These are phyloP conservation scores for Mycena pura DNA, from an alignment of 768 basidiomycete genomes.

Conservation along the genomic window DNA sequence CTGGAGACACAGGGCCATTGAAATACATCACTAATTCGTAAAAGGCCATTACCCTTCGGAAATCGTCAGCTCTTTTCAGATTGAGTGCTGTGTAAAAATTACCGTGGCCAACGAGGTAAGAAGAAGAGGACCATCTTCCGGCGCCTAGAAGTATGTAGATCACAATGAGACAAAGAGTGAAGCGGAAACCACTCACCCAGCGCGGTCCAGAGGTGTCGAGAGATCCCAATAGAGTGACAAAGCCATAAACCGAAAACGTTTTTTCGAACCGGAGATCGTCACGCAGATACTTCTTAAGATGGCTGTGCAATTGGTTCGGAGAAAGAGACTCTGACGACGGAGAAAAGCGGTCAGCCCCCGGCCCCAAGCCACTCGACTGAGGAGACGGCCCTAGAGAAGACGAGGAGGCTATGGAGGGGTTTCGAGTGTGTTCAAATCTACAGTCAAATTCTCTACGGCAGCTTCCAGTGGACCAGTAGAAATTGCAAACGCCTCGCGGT, in stretches of 20 bases:
- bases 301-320: constrained; percentile 55
- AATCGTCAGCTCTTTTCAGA: background rate
- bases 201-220: constrained; percentile 42
- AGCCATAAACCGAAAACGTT: constrained; percentile 53
- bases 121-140: constrained; percentile 49
- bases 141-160: constrained; percentile 40
- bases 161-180: too few species aligned
- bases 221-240: constrained; percentile 45
- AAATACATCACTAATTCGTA: constrained; percentile 57
- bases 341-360: constrained; percentile 52
- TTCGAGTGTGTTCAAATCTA: constrained; percentile 45
- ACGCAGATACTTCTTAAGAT: constrained; percentile 48
- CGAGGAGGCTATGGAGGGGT: constrained; percentile 4
- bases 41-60: constrained; percentile 54
- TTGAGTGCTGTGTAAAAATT: background rate
- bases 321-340: constrained; percentile 41
- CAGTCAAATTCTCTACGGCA: constrained; percentile 57
- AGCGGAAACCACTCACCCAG: constrained; percentile 57
- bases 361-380: constrained; percentile 12
- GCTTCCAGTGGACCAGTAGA: constrained; percentile 53
- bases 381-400: constrained; percentile 5
- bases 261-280: constrained; percentile 51
- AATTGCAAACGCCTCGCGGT: constrained; percentile 50
- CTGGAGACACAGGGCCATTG: constrained; percentile 50
- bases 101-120: constrained; percentile 5